phyloP scores from a whole-genome alignment of 352 stramenopile genomes.

The Phytophthora nicotianae region DNA sequence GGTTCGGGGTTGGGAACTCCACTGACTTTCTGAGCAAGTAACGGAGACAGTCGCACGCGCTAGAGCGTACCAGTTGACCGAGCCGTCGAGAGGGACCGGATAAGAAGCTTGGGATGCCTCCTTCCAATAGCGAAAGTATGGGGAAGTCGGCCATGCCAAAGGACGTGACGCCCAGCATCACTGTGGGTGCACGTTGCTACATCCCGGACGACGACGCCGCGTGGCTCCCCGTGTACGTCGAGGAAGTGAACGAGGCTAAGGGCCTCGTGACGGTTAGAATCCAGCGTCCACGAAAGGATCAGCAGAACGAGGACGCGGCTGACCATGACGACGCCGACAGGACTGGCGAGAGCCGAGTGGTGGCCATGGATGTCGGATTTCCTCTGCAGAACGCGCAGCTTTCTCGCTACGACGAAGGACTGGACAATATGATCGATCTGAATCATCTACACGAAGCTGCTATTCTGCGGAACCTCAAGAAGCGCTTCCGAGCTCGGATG shows the following conservation, averaged over 20 bases:
- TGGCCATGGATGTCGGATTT: conserved; percentile 51
- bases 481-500: conserved; percentile 71
- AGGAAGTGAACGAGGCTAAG: conserved; percentile 57
- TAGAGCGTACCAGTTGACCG: conserved; percentile 8
- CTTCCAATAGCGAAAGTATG: conserved; percentile 26
- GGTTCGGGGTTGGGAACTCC: conserved; percentile 3
- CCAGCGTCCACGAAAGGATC: conserved; percentile 33
- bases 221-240: conserved; percentile 77
- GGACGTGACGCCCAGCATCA: conserved; percentile 41
- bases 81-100: not conserved
- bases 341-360: conserved; percentile 30
- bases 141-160: conserved; percentile 15
- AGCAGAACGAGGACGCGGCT: conserved; percentile 31
- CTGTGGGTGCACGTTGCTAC: conserved; percentile 74
- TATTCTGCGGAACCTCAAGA: conserved; percentile 90
- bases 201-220: conserved; percentile 66
- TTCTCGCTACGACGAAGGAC: conserved; percentile 25
- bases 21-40: conserved; percentile 20
- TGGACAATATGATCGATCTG: conserved; percentile 84
- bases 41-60: conserved; percentile 19
- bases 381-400: conserved; percentile 69
- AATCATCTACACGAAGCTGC: conserved; percentile 91
- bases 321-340: conserved; percentile 31
- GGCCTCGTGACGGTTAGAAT: conserved; percentile 50
- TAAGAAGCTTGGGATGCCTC: conserved; percentile 19